These are phyloP conservation scores for Aspergillus niger DNA, from an alignment of 2,329 filamentous ascomycete species.

Conservation along the genomic window DNA sequence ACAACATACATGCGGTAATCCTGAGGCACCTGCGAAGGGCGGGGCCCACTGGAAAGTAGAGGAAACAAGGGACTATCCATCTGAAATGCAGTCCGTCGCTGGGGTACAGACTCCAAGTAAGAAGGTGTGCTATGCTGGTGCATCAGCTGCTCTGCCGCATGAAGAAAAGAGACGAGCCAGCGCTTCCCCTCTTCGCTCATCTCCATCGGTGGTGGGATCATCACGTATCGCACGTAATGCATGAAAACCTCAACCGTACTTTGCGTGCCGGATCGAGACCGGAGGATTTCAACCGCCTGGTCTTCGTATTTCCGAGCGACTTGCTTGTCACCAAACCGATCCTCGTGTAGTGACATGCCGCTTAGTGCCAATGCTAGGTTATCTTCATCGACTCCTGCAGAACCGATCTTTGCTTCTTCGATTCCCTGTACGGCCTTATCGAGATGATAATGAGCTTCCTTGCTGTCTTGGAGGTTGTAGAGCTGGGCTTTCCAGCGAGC, in stretches of 20 bases:
- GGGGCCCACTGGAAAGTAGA: slow-evolving; percentile 45
- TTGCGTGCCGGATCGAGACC: slow-evolving; percentile 29
- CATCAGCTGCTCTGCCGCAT: slow-evolving; percentile 39
- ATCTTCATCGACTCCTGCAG: slow-evolving; percentile 28
- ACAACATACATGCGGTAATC: slow-evolving; percentile 42
- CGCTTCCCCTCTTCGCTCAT: slow-evolving; percentile 24
- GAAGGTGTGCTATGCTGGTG: slow-evolving; percentile 28
- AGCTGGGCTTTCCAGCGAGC: slow-evolving; percentile 40
- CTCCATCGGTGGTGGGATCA: slow-evolving; percentile 28
- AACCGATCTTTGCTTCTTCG: slow-evolving; percentile 27
- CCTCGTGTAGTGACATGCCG: slow-evolving; percentile 42
- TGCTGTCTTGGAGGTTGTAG: slow-evolving; percentile 24
- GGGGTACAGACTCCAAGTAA: slow-evolving; percentile 33
- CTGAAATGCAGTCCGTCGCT: slow-evolving; percentile 35
- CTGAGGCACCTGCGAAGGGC: slow-evolving; percentile 39
- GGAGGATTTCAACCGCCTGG: slow-evolving; percentile 36
- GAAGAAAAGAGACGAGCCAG: slow-evolving; percentile 40
- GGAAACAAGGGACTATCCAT: slow-evolving; percentile 43
- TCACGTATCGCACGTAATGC: slow-evolving; percentile 39
- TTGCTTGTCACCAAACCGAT: slow-evolving; percentile 38
- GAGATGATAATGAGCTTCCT: slow-evolving; percentile 33
- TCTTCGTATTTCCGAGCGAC: slow-evolving; percentile 32
- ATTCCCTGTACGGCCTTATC: slow-evolving; percentile 30
- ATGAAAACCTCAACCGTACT: slow-evolving; percentile 32
- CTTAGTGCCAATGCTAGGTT: slow-evolving; percentile 36